A percentile compares a stretch with the other conserved stretches of the same genome.
These are phyloP conservation scores for Alternaria atra DNA, from an alignment of 2,329 filamentous ascomycete genomes.

Conservation along the genomic window DNA sequence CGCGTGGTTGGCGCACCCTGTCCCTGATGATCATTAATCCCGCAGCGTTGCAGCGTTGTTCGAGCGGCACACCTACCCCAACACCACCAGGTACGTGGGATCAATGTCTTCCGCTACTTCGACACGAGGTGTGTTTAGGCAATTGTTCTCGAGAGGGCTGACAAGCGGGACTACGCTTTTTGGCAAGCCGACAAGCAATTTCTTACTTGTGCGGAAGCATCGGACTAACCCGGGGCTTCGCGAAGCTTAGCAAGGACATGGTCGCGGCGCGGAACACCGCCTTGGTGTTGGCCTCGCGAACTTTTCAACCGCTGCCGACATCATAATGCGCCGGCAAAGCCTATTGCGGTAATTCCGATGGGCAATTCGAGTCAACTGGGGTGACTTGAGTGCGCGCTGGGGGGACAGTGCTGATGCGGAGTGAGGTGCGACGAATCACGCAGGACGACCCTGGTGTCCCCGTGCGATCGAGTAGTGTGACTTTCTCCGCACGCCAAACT, in stretches of 20 bases:
- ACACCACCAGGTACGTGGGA: slow-evolving; percentile 1
- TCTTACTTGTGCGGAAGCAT: slow-evolving; percentile 8
- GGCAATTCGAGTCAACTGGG: neutral
- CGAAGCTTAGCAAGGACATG: slow-evolving; percentile 1
- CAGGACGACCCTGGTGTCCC: slow-evolving; percentile 2
- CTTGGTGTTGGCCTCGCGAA: slow-evolving; percentile 4
- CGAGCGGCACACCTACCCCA: neutral
- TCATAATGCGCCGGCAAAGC: slow-evolving; percentile 12
- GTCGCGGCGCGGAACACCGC: slow-evolving; percentile 1
- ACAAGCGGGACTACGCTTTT: slow-evolving; percentile 13
- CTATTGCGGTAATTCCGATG: slow-evolving; percentile 8
- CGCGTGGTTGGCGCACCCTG: slow-evolving; percentile 5
- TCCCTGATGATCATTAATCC: slow-evolving; percentile 8
- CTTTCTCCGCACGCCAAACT: slow-evolving; percentile 28
- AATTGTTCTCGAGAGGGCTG: neutral
- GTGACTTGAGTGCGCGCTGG: neutral
- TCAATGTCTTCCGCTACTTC: neutral
- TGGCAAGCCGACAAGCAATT: slow-evolving; percentile 18
- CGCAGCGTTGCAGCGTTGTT: neutral
- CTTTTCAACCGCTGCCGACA: slow-evolving; percentile 7
- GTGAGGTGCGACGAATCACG: slow-evolving; percentile 6
- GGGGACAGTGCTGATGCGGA: neutral
- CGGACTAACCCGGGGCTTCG: slow-evolving; percentile 12
- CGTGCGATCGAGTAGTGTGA: slow-evolving; percentile 12
- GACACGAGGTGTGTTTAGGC: neutral